Evolutionary conservation across 306 rosid species (phyloP), one percentile per base, ranked within the genome.

Genomic region (Vigna radiata): DNA sequence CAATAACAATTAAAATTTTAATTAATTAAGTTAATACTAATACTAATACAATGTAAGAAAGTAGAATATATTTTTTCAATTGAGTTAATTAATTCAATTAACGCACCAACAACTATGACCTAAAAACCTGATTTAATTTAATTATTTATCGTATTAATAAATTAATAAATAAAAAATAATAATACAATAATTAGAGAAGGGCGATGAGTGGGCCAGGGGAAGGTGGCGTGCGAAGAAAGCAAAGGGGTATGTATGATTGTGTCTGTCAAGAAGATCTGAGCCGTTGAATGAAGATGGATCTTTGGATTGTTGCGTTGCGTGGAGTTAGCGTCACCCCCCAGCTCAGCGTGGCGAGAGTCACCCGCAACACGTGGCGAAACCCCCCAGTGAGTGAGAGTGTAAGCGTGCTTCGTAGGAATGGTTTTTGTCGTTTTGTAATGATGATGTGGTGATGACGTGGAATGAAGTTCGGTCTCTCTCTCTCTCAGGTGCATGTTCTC

Each of bases 181-280:
- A 63, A 37, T 8, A 4, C 13, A 14, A 2, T 39, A 39, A 39
- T 39, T 1, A 8, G 2, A 39, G 46, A 41, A 39, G 44, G 44
- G 44, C 2, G 1, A 37, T 37, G 41, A 41, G 11, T 43, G 47
- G 48, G 49, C 58, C 25, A 23, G 21, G 56, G 23, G 11, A 8
- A n/a, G 76, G 64, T 82, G 61, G 88, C 91, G 88, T 91, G 89
- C 72, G 23, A 84, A 82, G 79, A 89, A 86, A 87, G 93, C 86
- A 81, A 85, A 15, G 13, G 55, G 59, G 15, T 73, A 80, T 83
- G 15, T 73, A 80, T 83, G 59, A 88, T 83, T 78, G 16, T 10
- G 56, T 54, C 31, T 29, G 47, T 14, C 61, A 29, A 12, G 60
- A 62, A 25, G 72, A 85, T 82, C 81, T 46, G 4, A 60, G 18